Conservation (phyloP, 2,329 filamentous ascomycete species). For the Ceratocystis destructans region DNA sequence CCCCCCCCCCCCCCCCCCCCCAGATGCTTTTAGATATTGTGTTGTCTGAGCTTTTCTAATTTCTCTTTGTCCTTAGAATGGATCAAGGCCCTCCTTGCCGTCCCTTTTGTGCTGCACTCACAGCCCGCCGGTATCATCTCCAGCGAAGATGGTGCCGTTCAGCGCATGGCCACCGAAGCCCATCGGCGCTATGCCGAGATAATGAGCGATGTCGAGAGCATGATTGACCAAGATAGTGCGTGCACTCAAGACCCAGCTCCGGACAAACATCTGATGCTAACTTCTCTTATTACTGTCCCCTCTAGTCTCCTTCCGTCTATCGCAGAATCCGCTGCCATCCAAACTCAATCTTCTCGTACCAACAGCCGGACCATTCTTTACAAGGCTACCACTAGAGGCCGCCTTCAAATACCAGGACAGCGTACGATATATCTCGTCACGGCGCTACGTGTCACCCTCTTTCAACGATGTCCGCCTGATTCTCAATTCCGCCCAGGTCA, state of each 20-base stretch:
- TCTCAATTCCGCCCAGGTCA: conserved; percentile 86
- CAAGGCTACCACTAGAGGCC: conserved; percentile 68
- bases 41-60: background rate
- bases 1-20: background rate
- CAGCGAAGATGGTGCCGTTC: conserved; percentile 47
- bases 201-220: conserved; percentile 78
- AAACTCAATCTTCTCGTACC: conserved; percentile 89
- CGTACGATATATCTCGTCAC: conserved; percentile 72
- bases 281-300: conserved; percentile 9
- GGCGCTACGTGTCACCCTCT: conserved; percentile 85
- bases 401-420: conserved; percentile 85
- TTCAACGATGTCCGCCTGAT: conserved; percentile 94
- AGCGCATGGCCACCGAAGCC: conserved; percentile 63
- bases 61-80: conserved; percentile 47
- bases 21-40: background rate
- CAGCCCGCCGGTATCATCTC: conserved; percentile 83
- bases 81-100: conserved; percentile 88
- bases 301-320: conserved; percentile 56
- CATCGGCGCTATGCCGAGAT: conserved; percentile 89
- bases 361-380: conserved; percentile 87
- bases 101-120: conserved; percentile 91
- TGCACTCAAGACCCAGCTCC: background rate
- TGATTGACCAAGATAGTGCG: conserved; percentile 83
- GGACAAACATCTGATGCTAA: background rate
- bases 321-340: conserved; percentile 54